Evolutionary conservation across 257 asterid species (phyloP).

Genomic region (Datura wrightii): DNA sequence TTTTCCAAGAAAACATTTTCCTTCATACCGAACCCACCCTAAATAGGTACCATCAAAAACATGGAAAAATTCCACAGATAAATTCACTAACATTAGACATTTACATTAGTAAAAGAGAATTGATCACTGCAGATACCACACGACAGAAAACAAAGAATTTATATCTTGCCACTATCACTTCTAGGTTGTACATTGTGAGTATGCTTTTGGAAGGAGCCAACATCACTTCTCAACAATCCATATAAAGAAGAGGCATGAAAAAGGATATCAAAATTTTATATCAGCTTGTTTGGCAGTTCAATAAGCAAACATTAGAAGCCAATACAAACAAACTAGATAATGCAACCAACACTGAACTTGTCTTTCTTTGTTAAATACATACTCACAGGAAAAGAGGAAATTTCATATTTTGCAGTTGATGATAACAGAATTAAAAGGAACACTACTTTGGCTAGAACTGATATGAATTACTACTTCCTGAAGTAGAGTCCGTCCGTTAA

Average conservation of each 20-base stretch:
- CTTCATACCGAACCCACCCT: background rate
- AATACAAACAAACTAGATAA: slow-evolving; percentile 12
- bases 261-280: slow-evolving; percentile 5
- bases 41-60: background rate
- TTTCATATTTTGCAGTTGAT: background rate
- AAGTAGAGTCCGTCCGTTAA: slow-evolving; percentile 25
- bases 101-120: background rate
- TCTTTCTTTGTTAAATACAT: background rate
- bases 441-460: slow-evolving; percentile 9
- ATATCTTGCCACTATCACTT: slow-evolving; percentile 14
- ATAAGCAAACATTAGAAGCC: background rate
- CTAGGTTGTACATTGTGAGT: slow-evolving; percentile 13
- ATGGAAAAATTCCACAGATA: background rate
- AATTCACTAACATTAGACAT: background rate
- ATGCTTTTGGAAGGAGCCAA: slow-evolving; percentile 4
- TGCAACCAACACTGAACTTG: background rate
- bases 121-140: slow-evolving; percentile 2
- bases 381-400: slow-evolving; percentile 10
- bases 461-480: background rate
- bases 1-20: too few relatives aligned
- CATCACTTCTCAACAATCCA: background rate
- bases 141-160: background rate
- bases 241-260: slow-evolving; percentile 24
- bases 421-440: background rate
- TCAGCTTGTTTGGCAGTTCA: background rate